Evolutionary conservation across 805 yeast genomes (phyloP).

Genomic region (Candida easanensis): DNA sequence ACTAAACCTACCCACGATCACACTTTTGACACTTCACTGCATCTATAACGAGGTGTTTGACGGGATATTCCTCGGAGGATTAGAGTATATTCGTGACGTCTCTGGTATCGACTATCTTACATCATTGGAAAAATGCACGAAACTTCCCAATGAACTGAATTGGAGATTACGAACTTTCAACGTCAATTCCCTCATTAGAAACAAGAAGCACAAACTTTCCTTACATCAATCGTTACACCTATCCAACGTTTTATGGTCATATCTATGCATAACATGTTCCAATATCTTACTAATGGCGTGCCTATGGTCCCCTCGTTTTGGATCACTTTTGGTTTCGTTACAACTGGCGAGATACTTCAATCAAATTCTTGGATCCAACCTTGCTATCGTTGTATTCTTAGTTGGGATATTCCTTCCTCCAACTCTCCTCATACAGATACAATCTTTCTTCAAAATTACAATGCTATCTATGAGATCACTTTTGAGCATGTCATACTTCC

Average conservation of each 20-base stretch:
- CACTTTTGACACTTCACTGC: constrained; percentile 3
- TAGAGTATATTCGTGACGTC: constrained; percentile 12
- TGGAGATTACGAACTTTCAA: neutral
- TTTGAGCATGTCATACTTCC: constrained; percentile 18
- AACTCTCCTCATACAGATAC: neutral
- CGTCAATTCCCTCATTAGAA: neutral
- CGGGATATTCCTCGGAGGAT: constrained; percentile 12
- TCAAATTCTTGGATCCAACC: constrained; percentile 12
- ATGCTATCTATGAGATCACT: constrained; percentile 11
- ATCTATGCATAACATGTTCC: neutral
- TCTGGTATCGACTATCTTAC: constrained; percentile 1
- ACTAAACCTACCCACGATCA: constrained; percentile 1
- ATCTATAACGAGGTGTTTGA: constrained; percentile 10
- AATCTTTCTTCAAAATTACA: constrained; percentile 8
- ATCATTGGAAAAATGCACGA: neutral
- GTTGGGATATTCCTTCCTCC: constrained; percentile 12
- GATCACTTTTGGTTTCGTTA: constrained; percentile 1
- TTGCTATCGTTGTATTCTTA: constrained; percentile 9
- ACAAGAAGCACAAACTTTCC: neutral
- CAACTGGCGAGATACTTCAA: constrained; percentile 11
- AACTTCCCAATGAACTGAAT: neutral
- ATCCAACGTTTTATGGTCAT: neutral
- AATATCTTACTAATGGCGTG: neutral
- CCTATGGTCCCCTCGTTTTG: neutral
- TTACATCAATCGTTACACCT: neutral